A percentile compares a stretch with the other conserved stretches of the same genome.
Conservation (phyloP, 1,139 yeast genomes). For the Pneumocystis carinii region DNA sequence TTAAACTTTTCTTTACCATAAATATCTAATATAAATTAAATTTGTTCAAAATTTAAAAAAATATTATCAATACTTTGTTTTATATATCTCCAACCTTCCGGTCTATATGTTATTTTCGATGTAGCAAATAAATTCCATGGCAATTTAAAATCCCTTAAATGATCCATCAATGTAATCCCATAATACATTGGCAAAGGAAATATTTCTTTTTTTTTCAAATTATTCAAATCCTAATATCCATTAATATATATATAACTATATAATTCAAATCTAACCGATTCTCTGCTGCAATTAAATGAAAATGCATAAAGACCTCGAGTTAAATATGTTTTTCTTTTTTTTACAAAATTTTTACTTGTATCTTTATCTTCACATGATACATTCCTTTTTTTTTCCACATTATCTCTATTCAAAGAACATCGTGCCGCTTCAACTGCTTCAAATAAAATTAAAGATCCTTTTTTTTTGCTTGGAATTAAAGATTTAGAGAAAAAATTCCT, state of each 20-base stretch:
- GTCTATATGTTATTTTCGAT: neutral
- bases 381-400: neutral
- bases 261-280: neutral
- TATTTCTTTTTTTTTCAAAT: neutral
- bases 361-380: too few species aligned
- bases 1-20: neutral
- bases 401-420: neutral
- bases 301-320: neutral
- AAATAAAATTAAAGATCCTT: neutral
- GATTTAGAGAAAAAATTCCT: neutral
- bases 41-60: neutral
- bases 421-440: neutral
- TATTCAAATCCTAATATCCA: neutral
- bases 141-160: neutral
- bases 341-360: neutral
- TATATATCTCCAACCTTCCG: neutral
- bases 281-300: neutral
- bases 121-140: conserved; percentile 1
- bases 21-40: neutral
- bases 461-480: neutral
- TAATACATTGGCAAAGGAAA: neutral
- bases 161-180: neutral
- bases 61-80: neutral
- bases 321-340: neutral
- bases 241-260: too few species aligned